These are phyloP conservation scores for Leccinum olivaceopallidum DNA, from an alignment of 768 basidiomycete genomes.

Conservation along the genomic window DNA sequence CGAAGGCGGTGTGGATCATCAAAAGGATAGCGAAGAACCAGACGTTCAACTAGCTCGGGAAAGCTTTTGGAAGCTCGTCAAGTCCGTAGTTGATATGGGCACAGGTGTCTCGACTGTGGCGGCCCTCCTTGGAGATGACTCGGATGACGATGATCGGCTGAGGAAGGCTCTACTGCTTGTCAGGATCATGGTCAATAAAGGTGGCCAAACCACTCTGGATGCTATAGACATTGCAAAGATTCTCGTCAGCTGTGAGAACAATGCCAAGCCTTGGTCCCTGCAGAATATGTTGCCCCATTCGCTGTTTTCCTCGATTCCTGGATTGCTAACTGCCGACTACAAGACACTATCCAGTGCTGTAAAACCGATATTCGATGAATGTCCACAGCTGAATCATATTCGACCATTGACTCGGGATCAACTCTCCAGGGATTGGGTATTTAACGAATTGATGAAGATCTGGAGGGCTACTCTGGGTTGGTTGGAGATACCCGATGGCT, in stretches of 20 bases:
- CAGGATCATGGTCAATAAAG: conserved; percentile 55
- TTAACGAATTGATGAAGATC: conserved; percentile 49
- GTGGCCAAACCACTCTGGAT: conserved; percentile 51
- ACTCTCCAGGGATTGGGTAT: conserved; percentile 51
- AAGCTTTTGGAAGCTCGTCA: conserved; percentile 50
- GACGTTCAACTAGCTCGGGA: conserved; percentile 33
- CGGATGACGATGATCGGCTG: conserved; percentile 42
- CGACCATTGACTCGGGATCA: conserved; percentile 60
- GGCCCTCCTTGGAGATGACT: conserved; percentile 47
- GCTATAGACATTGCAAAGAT: conserved; percentile 51
- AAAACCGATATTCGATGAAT: conserved; percentile 53
- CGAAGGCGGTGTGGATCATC: conserved; percentile 27
- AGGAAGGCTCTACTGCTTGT: conserved; percentile 50
- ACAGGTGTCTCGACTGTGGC: conserved; percentile 59
- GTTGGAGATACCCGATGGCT: conserved; percentile 47
- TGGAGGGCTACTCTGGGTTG: conserved; percentile 51
- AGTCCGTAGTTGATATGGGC: conserved; percentile 55
- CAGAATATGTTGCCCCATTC: conserved; percentile 50
- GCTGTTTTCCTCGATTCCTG: conserved; percentile 58
- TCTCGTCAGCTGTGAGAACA: conserved; percentile 38
- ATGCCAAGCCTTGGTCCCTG: conserved; percentile 43
- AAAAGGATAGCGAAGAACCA: conserved; percentile 20
- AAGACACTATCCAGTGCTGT: conserved; percentile 47
- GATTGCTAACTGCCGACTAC: conserved; percentile 56
- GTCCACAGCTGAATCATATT: conserved; percentile 53